phyloP scores from a whole-genome alignment of 1,284 basidiomycete species.

The Jaminaea rosea region DNA sequence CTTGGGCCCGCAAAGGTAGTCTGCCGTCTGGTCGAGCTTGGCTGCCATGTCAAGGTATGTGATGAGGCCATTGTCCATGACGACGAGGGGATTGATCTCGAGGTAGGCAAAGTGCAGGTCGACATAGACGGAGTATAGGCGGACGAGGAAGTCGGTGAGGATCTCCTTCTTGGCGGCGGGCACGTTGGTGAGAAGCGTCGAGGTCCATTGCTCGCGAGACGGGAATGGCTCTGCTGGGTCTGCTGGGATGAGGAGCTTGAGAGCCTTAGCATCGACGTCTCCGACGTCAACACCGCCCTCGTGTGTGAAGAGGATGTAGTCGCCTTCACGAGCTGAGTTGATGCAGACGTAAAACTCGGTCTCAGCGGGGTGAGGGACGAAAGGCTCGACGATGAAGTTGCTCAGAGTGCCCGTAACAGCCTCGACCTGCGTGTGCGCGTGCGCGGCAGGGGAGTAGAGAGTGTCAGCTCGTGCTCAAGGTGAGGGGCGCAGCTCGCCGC shows the following conservation, averaged over 20 bases:
- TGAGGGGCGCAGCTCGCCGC: conserved; percentile 8
- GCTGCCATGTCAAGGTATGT: conserved; percentile 99
- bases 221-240: conserved; percentile 67
- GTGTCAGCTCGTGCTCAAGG: neutral
- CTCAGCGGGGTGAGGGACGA: conserved; percentile 85
- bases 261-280: conserved; percentile 95
- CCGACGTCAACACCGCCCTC: conserved; percentile 98
- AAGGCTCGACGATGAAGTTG: conserved; percentile 97
- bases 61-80: conserved; percentile 76
- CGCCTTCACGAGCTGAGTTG: conserved; percentile 87
- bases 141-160: conserved; percentile 68
- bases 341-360: conserved; percentile 98
- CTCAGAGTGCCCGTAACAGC: conserved; percentile 84
- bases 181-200: conserved; percentile 32
- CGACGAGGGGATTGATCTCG: conserved; percentile 97
- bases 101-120: conserved; percentile 80
- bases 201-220: conserved; percentile 59
- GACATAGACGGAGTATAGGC: conserved; percentile 94
- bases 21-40: conserved; percentile 93
- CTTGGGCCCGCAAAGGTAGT: conserved; percentile 95
- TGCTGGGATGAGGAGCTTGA: conserved; percentile 75
- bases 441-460: neutral
- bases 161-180: conserved; percentile 34
- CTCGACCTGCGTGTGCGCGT: conserved; percentile 62
- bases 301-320: conserved; percentile 95